Conservation (phyloP, 1,284 basidiomycete species). For the Trichosporon inkin region DNA sequence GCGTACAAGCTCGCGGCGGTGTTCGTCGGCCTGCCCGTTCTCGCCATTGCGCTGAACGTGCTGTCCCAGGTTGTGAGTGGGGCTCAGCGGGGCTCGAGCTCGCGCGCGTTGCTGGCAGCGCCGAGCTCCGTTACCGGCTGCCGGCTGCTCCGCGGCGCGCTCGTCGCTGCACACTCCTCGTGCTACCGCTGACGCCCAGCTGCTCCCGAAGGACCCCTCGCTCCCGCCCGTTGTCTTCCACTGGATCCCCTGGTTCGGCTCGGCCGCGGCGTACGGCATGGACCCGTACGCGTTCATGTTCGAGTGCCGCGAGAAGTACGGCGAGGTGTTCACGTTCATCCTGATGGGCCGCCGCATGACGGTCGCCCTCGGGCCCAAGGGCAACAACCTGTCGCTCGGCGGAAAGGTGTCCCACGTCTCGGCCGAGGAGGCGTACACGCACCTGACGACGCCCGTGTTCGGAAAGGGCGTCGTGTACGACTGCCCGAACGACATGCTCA, state of each 20-base stretch:
- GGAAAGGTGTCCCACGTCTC: conserved; percentile 88
- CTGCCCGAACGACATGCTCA: conserved; percentile 90
- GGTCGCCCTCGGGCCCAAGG: conserved; percentile 84
- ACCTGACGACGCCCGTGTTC: conserved; percentile 86
- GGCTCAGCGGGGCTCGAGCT: background rate
- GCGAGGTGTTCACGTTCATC: conserved; percentile 87
- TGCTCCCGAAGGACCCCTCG: conserved; percentile 58
- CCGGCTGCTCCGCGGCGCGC: too few species aligned
- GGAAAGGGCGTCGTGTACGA: conserved; percentile 98
- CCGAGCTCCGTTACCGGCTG: too few species aligned
- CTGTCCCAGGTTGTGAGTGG: conserved; percentile 59
- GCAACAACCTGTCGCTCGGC: conserved; percentile 91
- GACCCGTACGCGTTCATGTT: conserved; percentile 75
- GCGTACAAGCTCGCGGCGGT: conserved; percentile 16
- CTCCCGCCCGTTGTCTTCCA: conserved; percentile 75
- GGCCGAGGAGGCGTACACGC: conserved; percentile 96
- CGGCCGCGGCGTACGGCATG: conserved; percentile 69
- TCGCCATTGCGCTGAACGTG: conserved; percentile 59
- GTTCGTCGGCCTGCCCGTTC: conserved; percentile 47
- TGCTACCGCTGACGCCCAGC: conserved; percentile 41
- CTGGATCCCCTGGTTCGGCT: conserved; percentile 69
- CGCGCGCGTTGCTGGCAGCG: background rate
- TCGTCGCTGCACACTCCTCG: too few species aligned
- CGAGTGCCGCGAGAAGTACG: conserved; percentile 70
- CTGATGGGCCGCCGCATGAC: conserved; percentile 86